A percentile compares a stretch with the other conserved stretches of the same genome.
phyloP scores from a whole-genome alignment of 306 rosid genomes.

The Dalbergia cultrata region DNA sequence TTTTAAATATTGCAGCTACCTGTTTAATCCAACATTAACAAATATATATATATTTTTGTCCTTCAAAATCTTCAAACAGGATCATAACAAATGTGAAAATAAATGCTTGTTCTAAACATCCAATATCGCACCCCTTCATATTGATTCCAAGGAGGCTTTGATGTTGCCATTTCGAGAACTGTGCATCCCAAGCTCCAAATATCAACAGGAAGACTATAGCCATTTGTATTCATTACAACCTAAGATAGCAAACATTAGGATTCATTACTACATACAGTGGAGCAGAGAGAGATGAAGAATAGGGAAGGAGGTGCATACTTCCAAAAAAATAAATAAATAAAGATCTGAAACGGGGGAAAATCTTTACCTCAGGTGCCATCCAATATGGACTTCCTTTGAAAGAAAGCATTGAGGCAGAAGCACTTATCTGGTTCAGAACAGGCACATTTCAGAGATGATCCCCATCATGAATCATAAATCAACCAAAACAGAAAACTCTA shows the following conservation, averaged over 20 bases:
- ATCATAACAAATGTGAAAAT: slow-evolving; percentile 36
- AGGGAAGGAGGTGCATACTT: neutral
- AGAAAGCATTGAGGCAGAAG: slow-evolving; percentile 85
- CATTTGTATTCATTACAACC: slow-evolving; percentile 96
- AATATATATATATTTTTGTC: slow-evolving; percentile 59
- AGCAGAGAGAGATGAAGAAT: neutral
- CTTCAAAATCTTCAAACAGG: slow-evolving; percentile 36
- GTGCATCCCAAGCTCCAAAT: slow-evolving; percentile 99
- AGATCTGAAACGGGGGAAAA: slow-evolving; percentile 16
- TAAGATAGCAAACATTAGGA: slow-evolving; percentile 50
- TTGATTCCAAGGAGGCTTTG: slow-evolving; percentile 97
- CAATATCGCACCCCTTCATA: slow-evolving; percentile 91
- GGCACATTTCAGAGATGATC: slow-evolving; percentile 41
- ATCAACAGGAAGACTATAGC: slow-evolving; percentile 91
- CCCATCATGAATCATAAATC: slow-evolving; percentile 21
- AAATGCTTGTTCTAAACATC: slow-evolving; percentile 42
- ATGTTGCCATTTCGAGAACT: slow-evolving; percentile 96
- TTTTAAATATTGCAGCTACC: slow-evolving; percentile 99
- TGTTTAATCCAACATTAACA: slow-evolving; percentile 56
- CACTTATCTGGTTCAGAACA: slow-evolving; percentile 68
- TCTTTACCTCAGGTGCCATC: slow-evolving; percentile 99
- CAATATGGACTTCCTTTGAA: slow-evolving; percentile 99
- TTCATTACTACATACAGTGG: slow-evolving; percentile 9
- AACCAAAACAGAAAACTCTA: slow-evolving; percentile 20
- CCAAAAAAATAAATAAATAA: neutral